Conservation (phyloP, 176 grass and related monocot species). For the Chloris gayana region DNA sequence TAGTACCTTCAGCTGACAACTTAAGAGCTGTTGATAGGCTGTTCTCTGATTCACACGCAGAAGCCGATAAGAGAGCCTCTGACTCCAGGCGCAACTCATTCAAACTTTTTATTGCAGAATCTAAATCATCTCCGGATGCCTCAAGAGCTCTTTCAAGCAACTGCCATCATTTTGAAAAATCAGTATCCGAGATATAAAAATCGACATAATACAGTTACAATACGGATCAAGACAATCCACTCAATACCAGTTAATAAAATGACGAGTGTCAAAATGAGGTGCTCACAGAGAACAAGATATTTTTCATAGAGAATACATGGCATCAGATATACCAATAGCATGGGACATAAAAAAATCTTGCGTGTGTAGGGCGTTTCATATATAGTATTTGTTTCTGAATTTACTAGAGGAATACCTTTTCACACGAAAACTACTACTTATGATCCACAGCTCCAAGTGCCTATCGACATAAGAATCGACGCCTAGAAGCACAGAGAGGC, state of each 20-base stretch:
- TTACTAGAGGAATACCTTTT: neutral
- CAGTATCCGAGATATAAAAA: neutral
- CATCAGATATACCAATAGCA: neutral
- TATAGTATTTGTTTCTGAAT: neutral
- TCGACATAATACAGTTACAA: neutral
- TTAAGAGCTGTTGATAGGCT: slow-evolving; percentile 39
- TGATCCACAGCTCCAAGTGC: neutral
- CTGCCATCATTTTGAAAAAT: slow-evolving; percentile 53
- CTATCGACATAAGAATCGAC: neutral
- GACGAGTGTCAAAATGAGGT: neutral
- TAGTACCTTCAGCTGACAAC: slow-evolving; percentile 53
- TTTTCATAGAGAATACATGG: neutral
- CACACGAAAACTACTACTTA: neutral
- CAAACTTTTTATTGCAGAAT: slow-evolving; percentile 77
- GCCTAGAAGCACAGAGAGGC: neutral
- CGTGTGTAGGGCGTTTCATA: neutral
- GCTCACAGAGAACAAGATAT: neutral
- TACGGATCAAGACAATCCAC: neutral
- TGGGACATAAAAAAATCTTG: neutral
- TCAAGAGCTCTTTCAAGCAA: slow-evolving; percentile 79
- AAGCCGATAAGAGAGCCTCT: slow-evolving; percentile 37
- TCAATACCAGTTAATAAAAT: neutral
- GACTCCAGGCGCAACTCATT: slow-evolving; percentile 60
- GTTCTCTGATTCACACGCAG: slow-evolving; percentile 43
- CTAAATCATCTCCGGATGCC: slow-evolving; percentile 80